phyloP scores from a whole-genome alignment of 2,329 filamentous ascomycete genomes.

The Sporothrix humicola region DNA sequence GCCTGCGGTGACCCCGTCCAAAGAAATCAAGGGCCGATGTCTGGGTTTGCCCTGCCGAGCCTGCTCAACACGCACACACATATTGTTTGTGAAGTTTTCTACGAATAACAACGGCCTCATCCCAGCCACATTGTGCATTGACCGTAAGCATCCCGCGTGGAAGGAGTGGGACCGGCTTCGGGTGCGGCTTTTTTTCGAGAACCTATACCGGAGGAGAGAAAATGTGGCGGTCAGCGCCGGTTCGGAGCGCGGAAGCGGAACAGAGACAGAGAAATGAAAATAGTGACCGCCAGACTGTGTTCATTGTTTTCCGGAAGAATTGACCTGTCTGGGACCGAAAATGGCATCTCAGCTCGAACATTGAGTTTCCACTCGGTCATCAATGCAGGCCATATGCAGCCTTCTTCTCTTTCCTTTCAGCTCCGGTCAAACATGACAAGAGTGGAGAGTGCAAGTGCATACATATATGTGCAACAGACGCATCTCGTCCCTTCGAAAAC shows the following conservation, averaged over 20 bases:
- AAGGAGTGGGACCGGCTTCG: background rate
- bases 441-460: background rate
- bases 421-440: background rate
- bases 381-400: background rate
- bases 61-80: too few relatives aligned
- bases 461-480: background rate
- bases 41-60: background rate
- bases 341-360: background rate
- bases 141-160: slow-evolving; percentile 14
- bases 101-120: background rate
- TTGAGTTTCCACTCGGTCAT: background rate
- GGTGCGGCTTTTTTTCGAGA: background rate
- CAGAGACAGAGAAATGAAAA: too few relatives aligned
- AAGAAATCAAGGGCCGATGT: background rate
- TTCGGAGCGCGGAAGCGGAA: slow-evolving; percentile 2
- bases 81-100: background rate
- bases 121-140: background rate
- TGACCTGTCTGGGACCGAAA: background rate
- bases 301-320: background rate
- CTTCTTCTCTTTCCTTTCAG: background rate
- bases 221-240: slow-evolving; percentile 14
- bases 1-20: background rate
- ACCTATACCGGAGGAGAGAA: background rate
- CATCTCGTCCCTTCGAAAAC: background rate
- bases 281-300: too few relatives aligned